A percentile compares a stretch with the other conserved stretches of the same genome.
phyloP scores from a whole-genome alignment of 257 asterid genomes.

The Orobanche coerulescens region DNA sequence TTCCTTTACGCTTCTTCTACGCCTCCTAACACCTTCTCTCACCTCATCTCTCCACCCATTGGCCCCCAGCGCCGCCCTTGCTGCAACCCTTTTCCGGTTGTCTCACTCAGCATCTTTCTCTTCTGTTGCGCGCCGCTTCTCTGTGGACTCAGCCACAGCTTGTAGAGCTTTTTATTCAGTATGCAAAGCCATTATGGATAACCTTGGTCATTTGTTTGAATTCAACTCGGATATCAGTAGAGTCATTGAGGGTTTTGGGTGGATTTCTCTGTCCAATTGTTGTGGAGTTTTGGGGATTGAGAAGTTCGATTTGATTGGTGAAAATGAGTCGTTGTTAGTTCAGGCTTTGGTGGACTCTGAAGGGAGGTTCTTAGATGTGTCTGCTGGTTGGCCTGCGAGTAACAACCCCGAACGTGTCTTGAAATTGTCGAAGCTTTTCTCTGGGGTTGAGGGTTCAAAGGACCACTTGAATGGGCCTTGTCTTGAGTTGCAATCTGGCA shows the following conservation, averaged over 20 bases:
- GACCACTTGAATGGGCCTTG: slow-evolving; percentile 63
- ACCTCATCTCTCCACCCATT: slow-evolving; percentile 46
- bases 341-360: slow-evolving; percentile 92
- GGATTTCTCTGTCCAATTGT: slow-evolving; percentile 86
- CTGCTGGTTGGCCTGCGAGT: slow-evolving; percentile 85
- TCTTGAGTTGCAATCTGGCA: slow-evolving; percentile 45
- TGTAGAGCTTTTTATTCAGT: slow-evolving; percentile 73
- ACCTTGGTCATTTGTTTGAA: slow-evolving; percentile 74
- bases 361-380: slow-evolving; percentile 87
- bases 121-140: slow-evolving; percentile 56
- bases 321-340: slow-evolving; percentile 44
- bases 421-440: slow-evolving; percentile 49
- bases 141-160: slow-evolving; percentile 42
- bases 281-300: slow-evolving; percentile 82
- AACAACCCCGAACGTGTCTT: slow-evolving; percentile 43
- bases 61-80: slow-evolving; percentile 53
- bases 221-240: slow-evolving; percentile 63
- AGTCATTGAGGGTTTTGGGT: slow-evolving; percentile 70
- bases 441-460: slow-evolving; percentile 51
- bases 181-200: slow-evolving; percentile 66
- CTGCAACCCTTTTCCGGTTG: slow-evolving; percentile 63
- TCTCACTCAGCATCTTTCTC: slow-evolving; percentile 63
- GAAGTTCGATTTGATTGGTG: slow-evolving; percentile 40
- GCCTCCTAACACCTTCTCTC: slow-evolving; percentile 60
- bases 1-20: slow-evolving; percentile 74